Percentiles rank a stretch among this genome's conserved stretches.
These are phyloP conservation scores for Cryphonectria naterciae DNA, from an alignment of 2,329 filamentous ascomycete species.

Conservation along the genomic window DNA sequence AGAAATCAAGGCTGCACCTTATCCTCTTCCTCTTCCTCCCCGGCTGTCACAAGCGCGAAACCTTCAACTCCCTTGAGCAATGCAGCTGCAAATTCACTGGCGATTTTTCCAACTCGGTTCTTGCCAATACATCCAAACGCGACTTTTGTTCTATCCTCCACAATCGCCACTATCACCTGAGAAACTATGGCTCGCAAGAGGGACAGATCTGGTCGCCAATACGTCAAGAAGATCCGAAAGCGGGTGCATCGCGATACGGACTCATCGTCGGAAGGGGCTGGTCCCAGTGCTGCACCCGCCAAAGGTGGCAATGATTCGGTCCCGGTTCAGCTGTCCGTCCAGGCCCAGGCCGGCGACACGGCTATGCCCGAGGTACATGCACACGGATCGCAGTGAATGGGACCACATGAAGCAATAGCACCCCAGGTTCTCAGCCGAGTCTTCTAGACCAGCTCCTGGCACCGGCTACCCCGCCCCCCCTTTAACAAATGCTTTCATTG, in stretches of 20 bases:
- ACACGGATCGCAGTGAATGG: not conserved
- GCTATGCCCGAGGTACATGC: not conserved
- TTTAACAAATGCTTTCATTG: not conserved
- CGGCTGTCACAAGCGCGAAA: not conserved
- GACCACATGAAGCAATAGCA: not conserved
- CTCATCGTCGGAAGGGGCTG: not conserved
- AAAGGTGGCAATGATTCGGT: not conserved
- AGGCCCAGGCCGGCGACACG: not conserved
- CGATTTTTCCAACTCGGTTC: no score
- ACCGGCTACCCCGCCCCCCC: not conserved
- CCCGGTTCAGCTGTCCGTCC: not conserved
- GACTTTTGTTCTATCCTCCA: not conserved
- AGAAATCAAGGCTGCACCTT: not conserved
- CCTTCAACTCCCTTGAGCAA: not conserved
- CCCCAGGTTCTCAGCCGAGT: not conserved
- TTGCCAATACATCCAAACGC: no score
- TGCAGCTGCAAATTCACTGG: not conserved
- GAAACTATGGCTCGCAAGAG: not conserved
- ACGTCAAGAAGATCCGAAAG: not conserved
- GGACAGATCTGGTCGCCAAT: not conserved
- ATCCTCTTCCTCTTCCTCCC: no score
- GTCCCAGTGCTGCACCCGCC: not conserved
- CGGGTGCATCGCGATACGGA: not conserved
- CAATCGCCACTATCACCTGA: not conserved
- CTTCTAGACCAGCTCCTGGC: not conserved